Percentiles rank a stretch among this genome's conserved stretches.
These are phyloP conservation scores for Ophiobolus disseminans DNA, from an alignment of 2,329 filamentous ascomycete genomes.

Conservation along the genomic window DNA sequence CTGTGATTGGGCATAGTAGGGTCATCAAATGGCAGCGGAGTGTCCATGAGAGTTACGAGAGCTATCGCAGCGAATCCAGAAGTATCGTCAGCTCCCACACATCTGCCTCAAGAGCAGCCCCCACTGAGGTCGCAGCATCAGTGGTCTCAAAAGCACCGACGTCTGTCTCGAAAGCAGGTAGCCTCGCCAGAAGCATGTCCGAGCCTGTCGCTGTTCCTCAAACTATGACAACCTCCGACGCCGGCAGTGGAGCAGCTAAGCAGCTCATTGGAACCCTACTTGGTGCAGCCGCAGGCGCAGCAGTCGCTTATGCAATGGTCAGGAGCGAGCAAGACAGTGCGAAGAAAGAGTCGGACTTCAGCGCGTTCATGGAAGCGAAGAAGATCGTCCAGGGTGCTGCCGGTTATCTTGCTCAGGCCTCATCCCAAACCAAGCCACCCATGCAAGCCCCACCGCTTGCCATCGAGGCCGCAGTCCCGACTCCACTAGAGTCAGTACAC, in stretches of 20 bases:
- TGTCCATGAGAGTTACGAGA: slow-evolving; percentile 40
- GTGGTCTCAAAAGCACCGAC: slow-evolving; percentile 26
- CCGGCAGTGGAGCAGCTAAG: slow-evolving; percentile 62
- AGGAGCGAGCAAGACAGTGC: slow-evolving; percentile 63
- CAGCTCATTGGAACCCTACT: slow-evolving; percentile 77
- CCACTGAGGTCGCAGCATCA: slow-evolving; percentile 30
- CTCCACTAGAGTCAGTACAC: slow-evolving; percentile 37
- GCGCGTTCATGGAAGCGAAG: slow-evolving; percentile 44
- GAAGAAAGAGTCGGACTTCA: slow-evolving; percentile 52
- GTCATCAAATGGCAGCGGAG: slow-evolving; percentile 53
- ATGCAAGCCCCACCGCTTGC: slow-evolving; percentile 43
- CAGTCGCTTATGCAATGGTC: slow-evolving; percentile 76
- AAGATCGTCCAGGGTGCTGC: slow-evolving; percentile 38
- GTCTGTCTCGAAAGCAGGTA: slow-evolving; percentile 27
- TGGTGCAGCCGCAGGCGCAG: slow-evolving; percentile 79
- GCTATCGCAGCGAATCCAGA: slow-evolving; percentile 39
- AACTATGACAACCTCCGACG: slow-evolving; percentile 32
- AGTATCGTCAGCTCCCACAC: slow-evolving; percentile 42
- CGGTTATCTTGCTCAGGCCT: slow-evolving; percentile 38
- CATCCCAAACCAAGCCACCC: slow-evolving; percentile 34
- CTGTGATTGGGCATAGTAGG: slow-evolving; percentile 52
- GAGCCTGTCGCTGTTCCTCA: slow-evolving; percentile 39
- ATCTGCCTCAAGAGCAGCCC: slow-evolving; percentile 30
- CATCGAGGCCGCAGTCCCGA: slow-evolving; percentile 35
- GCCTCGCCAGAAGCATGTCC: slow-evolving; percentile 41